A percentile compares a stretch with the other conserved stretches of the same genome.
phyloP scores from a whole-genome alignment of 2,329 filamentous ascomycete species.

The Thielaviopsis musarum region DNA sequence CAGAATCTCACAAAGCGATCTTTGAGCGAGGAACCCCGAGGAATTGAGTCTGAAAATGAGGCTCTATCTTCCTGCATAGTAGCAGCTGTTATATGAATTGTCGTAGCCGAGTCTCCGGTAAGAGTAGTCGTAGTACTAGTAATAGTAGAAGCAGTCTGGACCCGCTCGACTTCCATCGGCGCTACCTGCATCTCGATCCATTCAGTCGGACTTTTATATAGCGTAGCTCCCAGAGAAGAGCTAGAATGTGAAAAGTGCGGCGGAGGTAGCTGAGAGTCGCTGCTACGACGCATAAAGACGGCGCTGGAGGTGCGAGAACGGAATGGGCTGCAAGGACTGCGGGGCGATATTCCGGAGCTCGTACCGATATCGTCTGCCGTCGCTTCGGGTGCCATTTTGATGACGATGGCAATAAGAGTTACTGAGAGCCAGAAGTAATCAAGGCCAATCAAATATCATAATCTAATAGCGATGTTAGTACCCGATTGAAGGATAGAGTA shows the following conservation, averaged over 20 bases:
- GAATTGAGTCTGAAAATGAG: neutral
- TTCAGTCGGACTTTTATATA: neutral
- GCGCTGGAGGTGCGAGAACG: neutral
- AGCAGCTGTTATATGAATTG: neutral
- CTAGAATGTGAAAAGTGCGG: neutral
- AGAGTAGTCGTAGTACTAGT: neutral
- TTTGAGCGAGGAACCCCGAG: neutral
- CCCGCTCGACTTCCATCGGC: neutral
- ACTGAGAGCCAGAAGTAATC: neutral
- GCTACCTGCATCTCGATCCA: constrained; percentile 10
- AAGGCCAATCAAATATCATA: neutral
- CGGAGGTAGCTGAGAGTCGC: neutral
- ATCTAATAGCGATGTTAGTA: neutral
- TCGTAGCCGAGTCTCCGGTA: neutral
- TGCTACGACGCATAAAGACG: neutral
- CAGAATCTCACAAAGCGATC: constrained; percentile 2
- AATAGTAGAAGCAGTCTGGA: neutral
- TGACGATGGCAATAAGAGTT: neutral
- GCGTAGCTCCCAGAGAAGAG: neutral
- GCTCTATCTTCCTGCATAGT: neutral
- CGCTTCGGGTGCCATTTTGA: neutral
- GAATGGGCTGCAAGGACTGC: neutral
- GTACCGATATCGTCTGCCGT: neutral
- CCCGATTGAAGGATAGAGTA: neutral
- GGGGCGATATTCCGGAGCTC: neutral